Evolutionary conservation across 192 early-diverging fungal species (phyloP).

Genomic region (Backusella psychrophila): DNA sequence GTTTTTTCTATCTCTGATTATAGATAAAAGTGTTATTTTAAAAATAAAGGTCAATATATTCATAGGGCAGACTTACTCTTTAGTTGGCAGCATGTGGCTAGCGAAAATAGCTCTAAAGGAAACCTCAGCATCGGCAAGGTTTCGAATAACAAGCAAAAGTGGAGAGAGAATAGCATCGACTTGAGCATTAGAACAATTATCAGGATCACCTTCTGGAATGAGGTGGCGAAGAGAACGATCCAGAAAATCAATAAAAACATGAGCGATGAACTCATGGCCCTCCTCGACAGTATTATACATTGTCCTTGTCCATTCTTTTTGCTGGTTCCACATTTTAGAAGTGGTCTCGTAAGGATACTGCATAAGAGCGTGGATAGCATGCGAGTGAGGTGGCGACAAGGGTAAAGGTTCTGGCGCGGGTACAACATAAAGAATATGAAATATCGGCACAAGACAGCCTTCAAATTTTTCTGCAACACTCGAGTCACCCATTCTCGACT

Average conservation of each 20-base stretch:
- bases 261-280: slow-evolving; percentile 29
- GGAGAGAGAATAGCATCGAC: slow-evolving; percentile 71
- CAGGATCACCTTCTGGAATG: slow-evolving; percentile 40
- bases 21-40: not conserved
- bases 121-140: slow-evolving; percentile 52
- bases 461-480: slow-evolving; percentile 29
- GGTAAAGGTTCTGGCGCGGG: slow-evolving; percentile 43
- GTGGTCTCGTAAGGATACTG: slow-evolving; percentile 45
- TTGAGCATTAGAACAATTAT: slow-evolving; percentile 37
- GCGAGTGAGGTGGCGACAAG: slow-evolving; percentile 69
- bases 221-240: slow-evolving; percentile 19
- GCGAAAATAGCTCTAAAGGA: slow-evolving; percentile 40
- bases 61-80: slow-evolving; percentile 51
- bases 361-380: slow-evolving; percentile 76
- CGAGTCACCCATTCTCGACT: slow-evolving; percentile 22
- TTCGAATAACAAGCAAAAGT: slow-evolving; percentile 60
- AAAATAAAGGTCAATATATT: not conserved
- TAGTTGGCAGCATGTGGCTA: slow-evolving; percentile 55
- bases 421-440: slow-evolving; percentile 39
- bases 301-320: slow-evolving; percentile 1
- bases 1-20: slow-evolving; percentile 64
- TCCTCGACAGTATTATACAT: slow-evolving; percentile 25
- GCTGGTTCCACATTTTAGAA: slow-evolving; percentile 32
- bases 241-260: slow-evolving; percentile 34
- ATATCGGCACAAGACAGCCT: slow-evolving; percentile 39